These are phyloP conservation scores for Botrytis porri DNA, from an alignment of 2,329 filamentous ascomycete species.

Conservation along the genomic window DNA sequence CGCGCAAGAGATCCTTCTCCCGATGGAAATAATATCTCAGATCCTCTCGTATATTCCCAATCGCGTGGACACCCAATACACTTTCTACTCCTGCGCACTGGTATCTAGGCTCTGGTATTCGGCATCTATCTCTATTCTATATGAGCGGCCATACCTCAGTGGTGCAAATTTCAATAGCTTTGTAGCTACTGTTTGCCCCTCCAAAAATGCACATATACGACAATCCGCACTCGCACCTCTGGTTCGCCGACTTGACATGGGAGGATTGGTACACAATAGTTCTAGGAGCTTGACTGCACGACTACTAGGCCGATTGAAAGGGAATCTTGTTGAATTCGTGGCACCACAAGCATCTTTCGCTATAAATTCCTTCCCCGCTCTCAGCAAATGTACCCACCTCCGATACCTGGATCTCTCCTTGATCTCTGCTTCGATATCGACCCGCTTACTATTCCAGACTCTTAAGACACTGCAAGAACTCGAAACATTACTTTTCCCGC, in stretches of 20 bases:
- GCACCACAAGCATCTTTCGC: slow-evolving; percentile 38
- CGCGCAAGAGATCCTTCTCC: slow-evolving; percentile 32
- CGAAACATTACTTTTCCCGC: slow-evolving; percentile 37
- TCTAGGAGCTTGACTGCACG: slow-evolving; percentile 36
- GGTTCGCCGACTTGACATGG: slow-evolving; percentile 38
- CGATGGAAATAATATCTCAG: slow-evolving; percentile 36
- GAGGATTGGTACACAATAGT: slow-evolving; percentile 36
- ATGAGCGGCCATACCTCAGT: slow-evolving; percentile 33
- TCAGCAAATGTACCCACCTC: slow-evolving; percentile 37
- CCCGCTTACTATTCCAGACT: slow-evolving; percentile 36
- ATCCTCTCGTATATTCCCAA: slow-evolving; percentile 36
- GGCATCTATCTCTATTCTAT: slow-evolving; percentile 32
- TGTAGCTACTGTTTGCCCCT: slow-evolving; percentile 38
- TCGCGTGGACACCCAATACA: slow-evolving; percentile 26
- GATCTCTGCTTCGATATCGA: slow-evolving; percentile 37
- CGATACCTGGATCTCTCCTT: slow-evolving; percentile 36
- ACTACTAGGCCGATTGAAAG: slow-evolving; percentile 37
- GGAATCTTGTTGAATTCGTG: slow-evolving; percentile 37
- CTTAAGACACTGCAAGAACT: slow-evolving; percentile 33
- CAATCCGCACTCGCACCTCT: slow-evolving; percentile 33
- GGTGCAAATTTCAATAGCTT: slow-evolving; percentile 37
- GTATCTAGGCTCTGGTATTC: slow-evolving; percentile 37
- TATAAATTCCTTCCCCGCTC: slow-evolving; percentile 38
- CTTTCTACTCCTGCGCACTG: slow-evolving; percentile 35
- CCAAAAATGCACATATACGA: slow-evolving; percentile 39